These are phyloP conservation scores for Pseudoturritis turrita DNA, from an alignment of 345 rosid genomes.

Conservation along the genomic window DNA sequence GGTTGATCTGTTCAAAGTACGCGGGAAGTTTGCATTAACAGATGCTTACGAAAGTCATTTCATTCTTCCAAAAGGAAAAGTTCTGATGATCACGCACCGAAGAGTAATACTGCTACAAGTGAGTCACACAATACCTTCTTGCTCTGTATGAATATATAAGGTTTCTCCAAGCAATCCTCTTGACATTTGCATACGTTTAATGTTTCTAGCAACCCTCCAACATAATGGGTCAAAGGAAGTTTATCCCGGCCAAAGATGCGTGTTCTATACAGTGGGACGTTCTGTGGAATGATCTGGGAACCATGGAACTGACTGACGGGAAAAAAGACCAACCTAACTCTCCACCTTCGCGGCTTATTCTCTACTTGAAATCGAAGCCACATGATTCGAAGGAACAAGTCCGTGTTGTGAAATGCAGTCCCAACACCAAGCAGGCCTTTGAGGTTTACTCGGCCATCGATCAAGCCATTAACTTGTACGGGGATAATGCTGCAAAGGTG, in stretches of 20 bases:
- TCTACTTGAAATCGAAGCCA: constrained; percentile 48
- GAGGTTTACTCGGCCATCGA: constrained; percentile 71
- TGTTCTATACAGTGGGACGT: constrained; percentile 92
- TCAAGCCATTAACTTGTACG: constrained; percentile 58
- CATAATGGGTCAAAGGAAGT: constrained; percentile 83
- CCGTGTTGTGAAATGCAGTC: constrained; percentile 71
- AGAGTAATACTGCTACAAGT: constrained; percentile 86
- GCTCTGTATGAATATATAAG: neutral
- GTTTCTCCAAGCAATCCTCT: constrained; percentile 1
- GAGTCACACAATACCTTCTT: constrained; percentile 25
- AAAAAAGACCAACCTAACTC: constrained; percentile 74
- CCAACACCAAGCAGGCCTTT: constrained; percentile 63
- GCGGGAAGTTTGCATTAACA: constrained; percentile 93
- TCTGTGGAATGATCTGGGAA: constrained; percentile 67
- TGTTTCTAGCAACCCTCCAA: constrained; percentile 77
- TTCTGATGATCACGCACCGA: constrained; percentile 72
- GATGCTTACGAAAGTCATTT: constrained; percentile 98
- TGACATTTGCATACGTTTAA: neutral
- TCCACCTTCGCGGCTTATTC: constrained; percentile 64
- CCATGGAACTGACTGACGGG: constrained; percentile 80
- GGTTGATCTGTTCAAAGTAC: constrained; percentile 97
- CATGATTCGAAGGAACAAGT: constrained; percentile 66
- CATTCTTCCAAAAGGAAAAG: constrained; percentile 72
- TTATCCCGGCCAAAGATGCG: constrained; percentile 86
- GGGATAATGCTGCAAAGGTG: constrained; percentile 54